Base-by-base conservation (phyloP, 495 filamentous ascomycete genomes). In the Poronia punctata region DNA sequence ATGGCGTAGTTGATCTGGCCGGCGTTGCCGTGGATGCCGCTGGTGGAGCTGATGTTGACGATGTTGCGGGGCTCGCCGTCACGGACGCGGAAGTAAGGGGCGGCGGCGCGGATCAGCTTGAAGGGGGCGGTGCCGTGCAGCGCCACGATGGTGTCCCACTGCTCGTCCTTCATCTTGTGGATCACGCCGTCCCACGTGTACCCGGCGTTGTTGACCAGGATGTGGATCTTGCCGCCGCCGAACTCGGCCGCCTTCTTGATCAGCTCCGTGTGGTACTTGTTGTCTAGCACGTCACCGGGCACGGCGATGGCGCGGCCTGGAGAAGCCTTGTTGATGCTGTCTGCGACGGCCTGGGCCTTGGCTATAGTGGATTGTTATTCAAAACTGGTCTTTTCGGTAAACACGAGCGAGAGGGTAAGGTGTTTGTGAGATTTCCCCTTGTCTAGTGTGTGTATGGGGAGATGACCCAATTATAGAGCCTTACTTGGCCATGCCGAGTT, bases 161-260 rank as follows among this genome's bases (percentile, higher is more conserved):
- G 85, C 58, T 87, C 88, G 66, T 92, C 84, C 11, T 83, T 87
- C 68, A 84, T 90, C 79, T 89, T 90, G 66, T 92, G 85, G 50
- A 93, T 87, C 16, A 93, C 85, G 3, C 79, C 87, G 56, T 94
- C 87, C 84, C 86, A 94, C 0, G 87, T 93, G 60, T 83, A 72
- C 40, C 86, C 86, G 1, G 87, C 87, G 64, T 90, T 92, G 58
- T 92, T 92, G 25, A 93, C 83, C 40, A 90, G 78, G 40, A 88
- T 79, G 61, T 94, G 82, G 42, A 94, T 86, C 70, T 92, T 92
- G 43, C 86, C 87, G 38, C 72, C 67, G 17, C 87, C 87, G 53
- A 92, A 89, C 36, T 82, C 82, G 3, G 82, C 87, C 0, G 85
- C 70, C 50, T 75, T 78, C 59, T 80, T 76, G 6, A 93, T 78